phyloP scores from a whole-genome alignment of 2,329 filamentous ascomycete species.

The Aspergillus intermedius region DNA sequence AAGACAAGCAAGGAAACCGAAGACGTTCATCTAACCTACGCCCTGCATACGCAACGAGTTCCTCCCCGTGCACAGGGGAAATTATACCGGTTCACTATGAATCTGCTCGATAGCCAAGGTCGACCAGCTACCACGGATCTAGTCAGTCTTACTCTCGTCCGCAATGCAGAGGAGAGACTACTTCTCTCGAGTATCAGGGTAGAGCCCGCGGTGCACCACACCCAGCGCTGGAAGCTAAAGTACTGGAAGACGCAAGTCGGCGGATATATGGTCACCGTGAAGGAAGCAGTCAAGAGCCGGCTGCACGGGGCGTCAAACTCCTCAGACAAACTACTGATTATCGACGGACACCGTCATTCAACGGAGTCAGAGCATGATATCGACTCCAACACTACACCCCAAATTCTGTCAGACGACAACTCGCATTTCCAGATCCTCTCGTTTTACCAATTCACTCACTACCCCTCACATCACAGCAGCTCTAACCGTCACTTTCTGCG shows the following conservation, averaged over 20 bases:
- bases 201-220: neutral
- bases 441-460: conserved; percentile 11
- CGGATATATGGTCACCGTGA: conserved; percentile 15
- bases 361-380: neutral
- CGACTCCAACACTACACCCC: neutral
- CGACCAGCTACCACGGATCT: conserved; percentile 19
- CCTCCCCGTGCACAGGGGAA: conserved; percentile 10
- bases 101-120: conserved; percentile 19
- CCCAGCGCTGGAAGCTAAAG: conserved; percentile 16
- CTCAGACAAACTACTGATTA: neutral
- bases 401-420: neutral
- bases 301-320: neutral
- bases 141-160: conserved; percentile 23
- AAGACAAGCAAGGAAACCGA: conserved; percentile 4
- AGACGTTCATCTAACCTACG: conserved; percentile 16
- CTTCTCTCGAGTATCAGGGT: conserved; percentile 23
- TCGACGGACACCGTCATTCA: neutral
- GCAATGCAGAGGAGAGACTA: conserved; percentile 17
- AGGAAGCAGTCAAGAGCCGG: conserved; percentile 7
- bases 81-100: conserved; percentile 18
- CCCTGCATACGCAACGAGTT: conserved; percentile 18
- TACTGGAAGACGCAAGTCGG: conserved; percentile 17
- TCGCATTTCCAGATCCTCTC: conserved; percentile 2
- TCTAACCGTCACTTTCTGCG: conserved; percentile 18
- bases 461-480: conserved; percentile 16